Conservation (phyloP, 2,329 filamentous ascomycete genomes). For the Fusarium transvaalense region DNA sequence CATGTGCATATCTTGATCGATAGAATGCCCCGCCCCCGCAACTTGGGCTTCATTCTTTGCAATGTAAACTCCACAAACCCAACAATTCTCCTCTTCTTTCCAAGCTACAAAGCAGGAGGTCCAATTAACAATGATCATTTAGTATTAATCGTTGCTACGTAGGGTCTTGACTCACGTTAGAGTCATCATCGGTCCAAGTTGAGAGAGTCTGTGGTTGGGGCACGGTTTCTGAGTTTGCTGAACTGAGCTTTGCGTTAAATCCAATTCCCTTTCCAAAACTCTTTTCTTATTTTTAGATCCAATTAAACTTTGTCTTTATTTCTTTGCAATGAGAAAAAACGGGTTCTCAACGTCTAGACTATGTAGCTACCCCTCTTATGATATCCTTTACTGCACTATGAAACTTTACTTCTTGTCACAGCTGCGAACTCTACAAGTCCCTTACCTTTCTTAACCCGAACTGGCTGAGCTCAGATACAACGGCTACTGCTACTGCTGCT, state of each 20-base stretch:
- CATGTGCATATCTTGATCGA: constrained; percentile 21
- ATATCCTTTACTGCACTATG: not conserved
- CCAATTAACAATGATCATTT: not conserved
- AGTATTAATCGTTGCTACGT: not conserved
- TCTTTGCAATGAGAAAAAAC: constrained; percentile 1
- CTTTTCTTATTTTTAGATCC: constrained; percentile 2
- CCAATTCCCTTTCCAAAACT: not conserved
- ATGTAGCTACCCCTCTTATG: constrained; percentile 10
- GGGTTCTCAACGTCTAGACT: constrained; percentile 28
- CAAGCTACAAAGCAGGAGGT: not conserved
- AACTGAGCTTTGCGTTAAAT: not conserved
- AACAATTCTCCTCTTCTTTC: constrained; percentile 21
- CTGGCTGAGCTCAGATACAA: not conserved
- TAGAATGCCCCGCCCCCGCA: constrained; percentile 40
- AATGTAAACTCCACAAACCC: constrained; percentile 32
- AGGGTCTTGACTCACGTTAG: not conserved
- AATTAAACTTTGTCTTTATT: constrained; percentile 21
- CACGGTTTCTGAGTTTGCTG: not conserved
- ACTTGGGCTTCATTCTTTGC: constrained; percentile 21
- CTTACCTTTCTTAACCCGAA: not conserved
- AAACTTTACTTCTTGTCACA: not conserved
- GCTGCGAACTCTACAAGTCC: not conserved
- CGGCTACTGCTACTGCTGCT: not conserved
- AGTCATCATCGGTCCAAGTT: not conserved
- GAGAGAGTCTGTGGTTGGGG: not conserved